A percentile compares a stretch with the other conserved stretches of the same genome.
Evolutionary conservation across 139 green algal genomes (phyloP).

Genomic region (Klebsormidium nitens): DNA sequence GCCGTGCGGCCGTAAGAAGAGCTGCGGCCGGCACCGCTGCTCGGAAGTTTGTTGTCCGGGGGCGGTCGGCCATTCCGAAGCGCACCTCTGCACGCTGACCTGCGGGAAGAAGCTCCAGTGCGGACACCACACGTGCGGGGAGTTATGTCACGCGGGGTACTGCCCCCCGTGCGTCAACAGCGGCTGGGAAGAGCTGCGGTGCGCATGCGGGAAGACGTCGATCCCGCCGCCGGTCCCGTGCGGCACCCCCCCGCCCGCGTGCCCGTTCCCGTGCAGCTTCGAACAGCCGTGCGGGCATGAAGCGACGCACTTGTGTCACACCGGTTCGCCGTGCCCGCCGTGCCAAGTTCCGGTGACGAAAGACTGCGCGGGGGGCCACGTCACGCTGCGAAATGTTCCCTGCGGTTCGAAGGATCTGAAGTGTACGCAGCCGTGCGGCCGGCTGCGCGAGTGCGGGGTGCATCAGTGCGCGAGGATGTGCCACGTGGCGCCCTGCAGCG

Average conservation of each 20-base stretch:
- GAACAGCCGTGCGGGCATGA: slow-evolving; percentile 22
- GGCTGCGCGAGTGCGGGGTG: slow-evolving; percentile 11
- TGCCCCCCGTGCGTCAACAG: slow-evolving; percentile 33
- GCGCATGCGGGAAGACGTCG: slow-evolving; percentile 23
- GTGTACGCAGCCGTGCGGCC: slow-evolving; percentile 25
- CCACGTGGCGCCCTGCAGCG: slow-evolving; percentile 24
- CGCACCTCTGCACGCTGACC: slow-evolving; percentile 28
- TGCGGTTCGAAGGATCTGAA: slow-evolving; percentile 20
- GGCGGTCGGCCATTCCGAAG: slow-evolving; percentile 1
- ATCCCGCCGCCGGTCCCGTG: slow-evolving; percentile 32
- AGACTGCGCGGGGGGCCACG: slow-evolving; percentile 28
- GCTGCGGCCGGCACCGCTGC: slow-evolving; percentile 38
- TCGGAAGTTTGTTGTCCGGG: slow-evolving; percentile 20
- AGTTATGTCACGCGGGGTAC: slow-evolving; percentile 37
- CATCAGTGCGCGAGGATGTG: slow-evolving; percentile 25
- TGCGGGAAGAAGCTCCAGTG: slow-evolving; percentile 40
- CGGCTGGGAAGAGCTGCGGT: slow-evolving; percentile 22
- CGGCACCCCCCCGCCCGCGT: slow-evolving; percentile 24
- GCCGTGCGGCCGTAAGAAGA: slow-evolving; percentile 39
- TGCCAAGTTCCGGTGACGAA: slow-evolving; percentile 20
- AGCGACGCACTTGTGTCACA: slow-evolving; percentile 31
- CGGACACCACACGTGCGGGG: slow-evolving; percentile 25
- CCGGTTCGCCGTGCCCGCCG: slow-evolving; percentile 30
- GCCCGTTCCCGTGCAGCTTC: slow-evolving; percentile 9
- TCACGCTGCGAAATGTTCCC: slow-evolving; percentile 24